phyloP scores from a whole-genome alignment of 441 rosid genomes.

The Rhodomyrtus psidioides region DNA sequence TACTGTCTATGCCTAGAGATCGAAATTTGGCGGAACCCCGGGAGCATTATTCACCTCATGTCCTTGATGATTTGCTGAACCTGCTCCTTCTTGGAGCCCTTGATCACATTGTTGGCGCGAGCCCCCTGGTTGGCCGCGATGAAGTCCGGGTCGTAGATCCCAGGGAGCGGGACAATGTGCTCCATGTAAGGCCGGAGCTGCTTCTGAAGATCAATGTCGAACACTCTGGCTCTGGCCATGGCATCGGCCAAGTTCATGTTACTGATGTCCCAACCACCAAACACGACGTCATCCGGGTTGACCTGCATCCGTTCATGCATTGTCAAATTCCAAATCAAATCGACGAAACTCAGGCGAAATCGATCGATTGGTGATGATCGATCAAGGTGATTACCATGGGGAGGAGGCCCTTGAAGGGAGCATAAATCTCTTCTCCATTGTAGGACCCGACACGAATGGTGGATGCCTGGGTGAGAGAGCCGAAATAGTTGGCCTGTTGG shows the following conservation, averaged over 20 bases:
- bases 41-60: constrained; percentile 42
- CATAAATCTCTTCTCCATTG: constrained; percentile 96
- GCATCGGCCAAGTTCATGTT: constrained; percentile 94
- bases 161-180: constrained; percentile 86
- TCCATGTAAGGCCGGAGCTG: constrained; percentile 96
- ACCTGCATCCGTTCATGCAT: constrained; percentile 34
- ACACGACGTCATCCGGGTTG: constrained; percentile 82
- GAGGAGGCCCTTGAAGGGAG: constrained; percentile 92
- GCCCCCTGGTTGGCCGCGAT: constrained; percentile 92
- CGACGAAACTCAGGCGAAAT: background rate
- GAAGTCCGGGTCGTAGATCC: constrained; percentile 79
- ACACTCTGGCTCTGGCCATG: constrained; percentile 85
- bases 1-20: background rate
- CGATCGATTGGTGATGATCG: background rate
- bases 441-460: constrained; percentile 82
- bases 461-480: constrained; percentile 92
- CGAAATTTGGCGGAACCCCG: background rate
- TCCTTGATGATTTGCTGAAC: constrained; percentile 67
- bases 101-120: constrained; percentile 81
- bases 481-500: constrained; percentile 93
- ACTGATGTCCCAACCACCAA: constrained; percentile 98
- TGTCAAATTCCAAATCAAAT: background rate
- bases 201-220: constrained; percentile 89
- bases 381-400: constrained; percentile 52
- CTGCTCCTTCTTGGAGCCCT: constrained; percentile 85